Percentiles rank a stretch among this genome's conserved stretches.
Conservation (phyloP, 169 alveolate species). For the Cryptosporidium sp. region DNA sequence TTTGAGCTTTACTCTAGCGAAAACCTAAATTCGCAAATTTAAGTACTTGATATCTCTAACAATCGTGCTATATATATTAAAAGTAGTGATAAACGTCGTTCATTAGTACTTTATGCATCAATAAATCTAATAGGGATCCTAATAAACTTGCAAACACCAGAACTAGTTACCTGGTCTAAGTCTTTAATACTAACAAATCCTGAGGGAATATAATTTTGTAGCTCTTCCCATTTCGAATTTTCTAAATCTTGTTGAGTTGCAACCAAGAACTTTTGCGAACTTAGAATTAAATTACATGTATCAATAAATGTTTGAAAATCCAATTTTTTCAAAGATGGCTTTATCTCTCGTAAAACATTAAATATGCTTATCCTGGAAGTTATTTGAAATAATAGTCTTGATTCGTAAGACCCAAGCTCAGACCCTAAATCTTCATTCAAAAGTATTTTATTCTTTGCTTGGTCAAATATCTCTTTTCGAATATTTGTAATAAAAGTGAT, state of each 20-base stretch:
- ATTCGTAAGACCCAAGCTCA: neutral
- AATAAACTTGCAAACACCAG: neutral
- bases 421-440: neutral
- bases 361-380: slow-evolving; percentile 3
- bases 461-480: neutral
- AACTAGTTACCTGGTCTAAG: neutral
- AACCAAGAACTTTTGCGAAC: slow-evolving; percentile 25
- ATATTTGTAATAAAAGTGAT: neutral
- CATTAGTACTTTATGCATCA: neutral
- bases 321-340: neutral
- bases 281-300: neutral
- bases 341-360: neutral
- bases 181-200: slow-evolving; percentile 9
- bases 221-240: neutral
- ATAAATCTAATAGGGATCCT: slow-evolving; percentile 4
- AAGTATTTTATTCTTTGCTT: neutral
- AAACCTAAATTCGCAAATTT: too few species aligned
- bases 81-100: neutral
- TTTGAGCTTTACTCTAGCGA: neutral
- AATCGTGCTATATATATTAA: neutral
- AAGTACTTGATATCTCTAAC: too few species aligned
- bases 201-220: neutral
- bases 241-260: neutral
- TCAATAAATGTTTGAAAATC: neutral
- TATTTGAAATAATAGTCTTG: neutral